Percentiles rank a stretch among this genome's conserved stretches.
Conservation (phyloP, 345 rosid species). For the Gynandropsis gynandra region DNA sequence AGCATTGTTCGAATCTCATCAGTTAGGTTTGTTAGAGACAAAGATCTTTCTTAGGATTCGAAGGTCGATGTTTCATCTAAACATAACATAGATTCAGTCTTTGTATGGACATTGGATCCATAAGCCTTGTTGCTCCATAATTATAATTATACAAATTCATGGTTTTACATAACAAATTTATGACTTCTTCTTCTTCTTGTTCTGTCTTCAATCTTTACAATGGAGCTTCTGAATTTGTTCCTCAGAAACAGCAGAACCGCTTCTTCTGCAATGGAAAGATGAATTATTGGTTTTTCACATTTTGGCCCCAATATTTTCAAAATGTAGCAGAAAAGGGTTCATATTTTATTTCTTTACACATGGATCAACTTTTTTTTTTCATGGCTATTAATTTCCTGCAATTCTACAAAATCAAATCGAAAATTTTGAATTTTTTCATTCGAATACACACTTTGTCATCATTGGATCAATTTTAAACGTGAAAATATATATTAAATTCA, state of each 20-base stretch:
- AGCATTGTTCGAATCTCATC: slow-evolving; percentile 1
- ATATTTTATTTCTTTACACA: too few relatives aligned
- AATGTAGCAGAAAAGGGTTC: not conserved
- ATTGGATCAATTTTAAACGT: too few relatives aligned
- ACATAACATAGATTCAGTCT: too few relatives aligned
- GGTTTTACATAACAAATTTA: too few relatives aligned
- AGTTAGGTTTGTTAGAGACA: not conserved
- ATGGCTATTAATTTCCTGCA: not conserved
- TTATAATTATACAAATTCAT: too few relatives aligned
- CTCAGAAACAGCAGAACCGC: slow-evolving; percentile 67
- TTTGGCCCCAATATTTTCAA: not conserved
- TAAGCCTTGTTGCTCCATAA: too few relatives aligned
- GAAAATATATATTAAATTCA: not conserved
- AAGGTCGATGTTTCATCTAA: too few relatives aligned
- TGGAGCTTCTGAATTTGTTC: slow-evolving; percentile 1
- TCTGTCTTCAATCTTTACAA: not conserved
- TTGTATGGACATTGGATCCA: too few relatives aligned
- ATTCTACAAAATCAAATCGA: not conserved
- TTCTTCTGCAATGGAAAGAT: slow-evolving; percentile 45
- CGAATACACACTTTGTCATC: too few relatives aligned
- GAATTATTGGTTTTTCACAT: not conserved
- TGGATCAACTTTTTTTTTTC: too few relatives aligned
- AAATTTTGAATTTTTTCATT: too few relatives aligned
- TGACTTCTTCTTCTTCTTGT: not conserved
- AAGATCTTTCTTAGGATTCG: too few relatives aligned